Base-by-base conservation (phyloP, 2,329 filamentous ascomycete species). In the Fusarium poae region DNA sequence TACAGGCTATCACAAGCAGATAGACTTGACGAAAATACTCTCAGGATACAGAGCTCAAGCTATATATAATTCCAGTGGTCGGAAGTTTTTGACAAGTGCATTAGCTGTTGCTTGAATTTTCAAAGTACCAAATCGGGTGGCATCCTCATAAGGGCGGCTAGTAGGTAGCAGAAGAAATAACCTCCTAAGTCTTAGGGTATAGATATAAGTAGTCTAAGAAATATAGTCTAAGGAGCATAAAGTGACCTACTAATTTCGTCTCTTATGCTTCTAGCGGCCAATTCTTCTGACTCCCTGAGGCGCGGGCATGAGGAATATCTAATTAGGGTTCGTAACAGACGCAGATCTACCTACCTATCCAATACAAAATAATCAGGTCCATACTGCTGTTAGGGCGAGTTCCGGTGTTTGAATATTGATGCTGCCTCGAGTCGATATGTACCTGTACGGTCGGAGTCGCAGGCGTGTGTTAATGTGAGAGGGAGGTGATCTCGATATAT, bases 331-430 rank as follows among this genome's bases (percentile, higher is more conserved):
- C 21, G 12, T 27, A 15, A 11, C 20, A 23, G 18, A 15, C 21
- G n/a, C 30, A 32, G 4, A 15, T 27, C 21, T 9, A 20, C 21
- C n/a, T 11, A 20, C 21, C n/a, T 11, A 27, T 30, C 16, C 3
- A n/a, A 49, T 23, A 10, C 16, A 10, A 5, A 18, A 16, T 18
- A 4, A 18, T 18, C 11, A 7, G 5, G 15, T 4, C 3, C 21
- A 5, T 7, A 11, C 32, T 71, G 1, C 66, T 59, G 29, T 68
- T 65, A 25, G 72, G 44, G 4, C 9, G 6, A 18, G 9, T 43
- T 11, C 12, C 8, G 18, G 21, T 43, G 21, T 23, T 18, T 43
- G 20, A 25, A 43, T 18, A 43, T 15, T 16, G 5, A 23, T 43
- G 20, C 16, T 18, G 23, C 8, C 12, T 10, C 25, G 3, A 16